Conservation (phyloP, 1,284 basidiomycete species). For the Rhodotorula sp. region DNA sequence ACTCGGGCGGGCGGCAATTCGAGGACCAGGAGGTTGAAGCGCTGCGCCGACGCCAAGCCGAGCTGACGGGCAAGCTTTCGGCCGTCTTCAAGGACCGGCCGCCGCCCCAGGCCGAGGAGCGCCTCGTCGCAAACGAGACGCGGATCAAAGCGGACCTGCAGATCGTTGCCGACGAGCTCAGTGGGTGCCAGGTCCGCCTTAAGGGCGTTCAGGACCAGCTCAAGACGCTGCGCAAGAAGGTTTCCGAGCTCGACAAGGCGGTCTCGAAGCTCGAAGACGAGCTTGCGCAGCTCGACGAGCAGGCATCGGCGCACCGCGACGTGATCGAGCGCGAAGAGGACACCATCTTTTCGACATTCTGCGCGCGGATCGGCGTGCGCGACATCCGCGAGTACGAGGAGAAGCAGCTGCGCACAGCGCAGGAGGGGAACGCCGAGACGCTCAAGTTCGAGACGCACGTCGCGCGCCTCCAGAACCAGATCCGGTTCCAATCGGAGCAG, state of each 20-base stretch:
- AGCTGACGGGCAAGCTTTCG: slow-evolving; percentile 72
- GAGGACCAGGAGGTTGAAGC: slow-evolving; percentile 84
- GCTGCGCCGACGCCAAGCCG: slow-evolving; percentile 56
- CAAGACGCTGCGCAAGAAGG: slow-evolving; percentile 65
- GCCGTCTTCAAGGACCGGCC: slow-evolving; percentile 81
- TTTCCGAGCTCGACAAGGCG: slow-evolving; percentile 67
- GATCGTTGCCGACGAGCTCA: slow-evolving; percentile 77
- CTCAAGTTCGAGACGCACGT: slow-evolving; percentile 84
- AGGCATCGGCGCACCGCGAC: slow-evolving; percentile 62
- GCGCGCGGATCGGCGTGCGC: slow-evolving; percentile 72
- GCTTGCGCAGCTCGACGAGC: slow-evolving; percentile 59
- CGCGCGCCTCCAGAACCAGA: slow-evolving; percentile 82
- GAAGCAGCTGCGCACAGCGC: slow-evolving; percentile 80
- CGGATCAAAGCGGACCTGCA: slow-evolving; percentile 73
- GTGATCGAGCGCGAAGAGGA: slow-evolving; percentile 78
- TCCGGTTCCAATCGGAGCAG: slow-evolving; percentile 75
- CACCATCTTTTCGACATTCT: slow-evolving; percentile 76
- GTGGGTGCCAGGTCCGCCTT: slow-evolving; percentile 63
- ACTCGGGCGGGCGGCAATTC: slow-evolving; percentile 73
- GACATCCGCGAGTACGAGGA: slow-evolving; percentile 95
- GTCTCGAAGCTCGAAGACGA: slow-evolving; percentile 60
- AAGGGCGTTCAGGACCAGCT: slow-evolving; percentile 75
- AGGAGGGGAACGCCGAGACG: slow-evolving; percentile 81
- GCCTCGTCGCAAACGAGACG: slow-evolving; percentile 70
- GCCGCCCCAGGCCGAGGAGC: slow-evolving; percentile 77